phyloP scores from a whole-genome alignment of 2,329 filamentous ascomycete genomes.

The Sporothrix brunneoviolacea region DNA sequence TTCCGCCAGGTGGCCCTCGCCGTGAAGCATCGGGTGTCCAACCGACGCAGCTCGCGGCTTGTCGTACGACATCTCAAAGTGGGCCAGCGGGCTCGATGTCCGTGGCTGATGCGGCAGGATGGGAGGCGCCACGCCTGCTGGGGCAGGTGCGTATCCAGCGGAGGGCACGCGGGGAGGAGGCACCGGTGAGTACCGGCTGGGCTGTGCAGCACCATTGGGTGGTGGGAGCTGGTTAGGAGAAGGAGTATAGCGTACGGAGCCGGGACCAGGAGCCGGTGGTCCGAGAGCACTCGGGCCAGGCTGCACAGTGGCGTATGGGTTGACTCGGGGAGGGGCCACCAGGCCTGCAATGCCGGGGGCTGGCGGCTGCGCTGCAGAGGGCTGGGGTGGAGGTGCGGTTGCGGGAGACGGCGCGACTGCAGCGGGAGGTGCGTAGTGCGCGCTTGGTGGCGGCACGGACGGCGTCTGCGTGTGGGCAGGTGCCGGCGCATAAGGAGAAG shows the following conservation, averaged over 20 bases:
- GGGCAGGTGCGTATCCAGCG: conserved; percentile 34
- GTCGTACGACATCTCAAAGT: conserved; percentile 50
- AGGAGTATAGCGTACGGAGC: conserved; percentile 53
- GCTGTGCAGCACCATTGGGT: conserved; percentile 33
- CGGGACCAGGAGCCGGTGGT: conserved; percentile 19
- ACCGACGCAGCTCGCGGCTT: conserved; percentile 20
- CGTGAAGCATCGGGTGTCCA: conserved; percentile 23
- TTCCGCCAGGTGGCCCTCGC: conserved; percentile 37
- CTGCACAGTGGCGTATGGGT: conserved; percentile 46
- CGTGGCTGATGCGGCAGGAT: conserved; percentile 53
- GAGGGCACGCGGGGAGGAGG: conserved; percentile 34
- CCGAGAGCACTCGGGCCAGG: conserved; percentile 21
- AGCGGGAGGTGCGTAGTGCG: conserved; percentile 15
- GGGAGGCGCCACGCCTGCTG: conserved; percentile 39
- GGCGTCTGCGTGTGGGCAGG: conserved; percentile 19
- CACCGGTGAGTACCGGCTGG: conserved; percentile 49
- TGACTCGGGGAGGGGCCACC: conserved; percentile 46
- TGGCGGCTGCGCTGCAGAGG: neutral
- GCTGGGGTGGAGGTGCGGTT: neutral
- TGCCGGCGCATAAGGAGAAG: conserved; percentile 17
- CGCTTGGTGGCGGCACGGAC: conserved; percentile 22
- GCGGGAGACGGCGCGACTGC: neutral
- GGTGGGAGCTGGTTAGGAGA: conserved; percentile 35
- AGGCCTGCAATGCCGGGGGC: conserved; percentile 23
- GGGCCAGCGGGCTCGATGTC: conserved; percentile 59